Evolutionary conservation across 1,139 yeast genomes (phyloP), one percentile per base, ranked within the genome.

Genomic region (Lodderomyces pseudojiufengensis): DNA sequence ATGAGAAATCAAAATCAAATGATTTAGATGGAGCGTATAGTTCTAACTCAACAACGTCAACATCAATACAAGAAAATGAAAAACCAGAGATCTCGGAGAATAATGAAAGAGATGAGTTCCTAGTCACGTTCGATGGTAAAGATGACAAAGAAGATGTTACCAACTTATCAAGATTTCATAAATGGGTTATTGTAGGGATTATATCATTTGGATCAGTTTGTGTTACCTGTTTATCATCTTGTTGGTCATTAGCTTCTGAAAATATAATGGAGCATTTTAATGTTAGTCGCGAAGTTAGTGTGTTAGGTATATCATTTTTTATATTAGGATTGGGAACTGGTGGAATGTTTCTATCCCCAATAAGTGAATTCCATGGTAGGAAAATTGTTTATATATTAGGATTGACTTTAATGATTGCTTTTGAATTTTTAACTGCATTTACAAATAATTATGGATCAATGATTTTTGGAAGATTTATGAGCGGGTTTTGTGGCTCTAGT

Each of bases 401-500:
- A 1, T 45, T 61, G 11, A 32, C 47, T 5, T 34, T 56, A 9
- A 51, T 54, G 15, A 45, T 52, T 18, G 46, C 52, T 4, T 58
- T 61, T 41, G 54, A 60, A 42, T 45, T 59, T 14, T 43, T 61
- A 13, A 61, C 64, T 3, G 56, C 59, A 8, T 59, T 61, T 38
- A 36, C 54, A 27, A 36, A 46, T 22, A 59, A 59, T 40, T 49
- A 55, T 20, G 66, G 62, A 6, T 56, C 57, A 1, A 48, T 59
- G 33, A 42, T 61, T 9, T 55, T 61, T 42, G 65, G 65, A 8
- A 43, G 68, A 35, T 55, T 55, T 22, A 46, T 57, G 47, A 50
- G 61, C n/a, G 66, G 67, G 5, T 59, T 62, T 38, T 58, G 56
- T 46, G 65, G 62, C 1, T 49, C 60, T 27, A 50, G 63, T 28